phyloP scores from a whole-genome alignment of 2,329 filamentous ascomycete species.

The Pseudogymnoascus sp. region DNA sequence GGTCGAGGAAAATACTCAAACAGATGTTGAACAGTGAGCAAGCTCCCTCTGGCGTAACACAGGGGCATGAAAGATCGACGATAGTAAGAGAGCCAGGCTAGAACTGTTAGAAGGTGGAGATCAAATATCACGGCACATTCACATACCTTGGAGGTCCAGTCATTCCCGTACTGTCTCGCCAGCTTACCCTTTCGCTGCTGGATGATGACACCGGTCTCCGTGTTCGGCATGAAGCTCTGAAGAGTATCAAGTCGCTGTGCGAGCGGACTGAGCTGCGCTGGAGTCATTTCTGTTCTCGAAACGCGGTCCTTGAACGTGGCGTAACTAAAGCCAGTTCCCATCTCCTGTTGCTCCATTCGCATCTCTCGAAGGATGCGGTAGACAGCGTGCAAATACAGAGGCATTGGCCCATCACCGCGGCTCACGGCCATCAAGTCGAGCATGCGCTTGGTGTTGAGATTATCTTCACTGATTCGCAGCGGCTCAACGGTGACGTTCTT shows the following conservation, averaged over 20 bases:
- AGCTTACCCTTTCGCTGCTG: neutral
- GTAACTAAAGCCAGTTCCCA: constrained; percentile 38
- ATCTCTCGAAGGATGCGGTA: constrained; percentile 45
- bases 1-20: constrained; percentile 58
- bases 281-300: constrained; percentile 36
- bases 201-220: constrained; percentile 11
- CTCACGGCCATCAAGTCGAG: constrained; percentile 48
- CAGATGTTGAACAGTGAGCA: constrained; percentile 70
- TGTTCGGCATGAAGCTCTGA: constrained; percentile 53
- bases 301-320: constrained; percentile 32
- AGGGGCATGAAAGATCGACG: constrained; percentile 68
- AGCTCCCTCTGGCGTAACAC: constrained; percentile 58
- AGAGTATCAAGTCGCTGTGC: constrained; percentile 54
- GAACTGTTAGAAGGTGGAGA: neutral
- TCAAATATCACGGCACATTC: neutral
- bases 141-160: constrained; percentile 22
- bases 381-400: constrained; percentile 47
- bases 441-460: constrained; percentile 48
- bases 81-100: constrained; percentile 53
- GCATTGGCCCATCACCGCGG: constrained; percentile 31
- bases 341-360: constrained; percentile 33
- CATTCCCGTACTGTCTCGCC: constrained; percentile 12
- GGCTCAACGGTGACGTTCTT: constrained; percentile 37
- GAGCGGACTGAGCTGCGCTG: constrained; percentile 48
- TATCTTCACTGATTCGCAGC: constrained; percentile 39